Percentiles rank a stretch among this genome's conserved stretches.
Evolutionary conservation across 768 basidiomycete genomes (phyloP).

Genomic region (Strobilomyces confusus): DNA sequence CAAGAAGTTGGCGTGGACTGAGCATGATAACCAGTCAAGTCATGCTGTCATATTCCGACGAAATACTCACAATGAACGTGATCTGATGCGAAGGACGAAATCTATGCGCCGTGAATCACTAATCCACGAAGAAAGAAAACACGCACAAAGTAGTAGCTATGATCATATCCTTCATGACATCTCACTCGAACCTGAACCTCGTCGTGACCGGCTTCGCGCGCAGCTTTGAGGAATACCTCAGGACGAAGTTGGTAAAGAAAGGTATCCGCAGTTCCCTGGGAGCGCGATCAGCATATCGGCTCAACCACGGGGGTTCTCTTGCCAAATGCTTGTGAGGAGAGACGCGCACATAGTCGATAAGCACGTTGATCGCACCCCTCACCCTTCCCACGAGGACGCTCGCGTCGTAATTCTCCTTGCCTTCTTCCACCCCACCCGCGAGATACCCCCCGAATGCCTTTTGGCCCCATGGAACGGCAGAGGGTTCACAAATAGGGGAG

Average conservation of each 20-base stretch:
- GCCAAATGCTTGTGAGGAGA: background rate
- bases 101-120: conserved; percentile 39
- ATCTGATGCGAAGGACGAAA: conserved; percentile 86
- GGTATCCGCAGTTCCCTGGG: conserved; percentile 73
- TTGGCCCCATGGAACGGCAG: conserved; percentile 83
- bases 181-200: conserved; percentile 75
- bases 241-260: conserved; percentile 90
- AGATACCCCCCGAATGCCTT: conserved; percentile 91
- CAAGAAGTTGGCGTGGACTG: conserved; percentile 86
- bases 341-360: conserved; percentile 78
- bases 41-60: background rate
- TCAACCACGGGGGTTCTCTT: background rate
- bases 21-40: conserved; percentile 10
- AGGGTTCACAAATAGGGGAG: conserved; percentile 81
- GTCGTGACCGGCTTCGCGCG: conserved; percentile 67
- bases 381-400: conserved; percentile 69
- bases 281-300: conserved; percentile 1
- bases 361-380: conserved; percentile 66
- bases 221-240: conserved; percentile 80
- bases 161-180: conserved; percentile 81
- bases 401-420: conserved; percentile 72
- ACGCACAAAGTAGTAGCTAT: conserved; percentile 83
- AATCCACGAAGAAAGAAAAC: background rate
- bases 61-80: conserved; percentile 77
- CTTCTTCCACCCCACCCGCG: conserved; percentile 71